Percentiles rank a stretch among this genome's conserved stretches.
Conservation (phyloP, 805 yeast species). For the Yarrowia phangngaensis region DNA sequence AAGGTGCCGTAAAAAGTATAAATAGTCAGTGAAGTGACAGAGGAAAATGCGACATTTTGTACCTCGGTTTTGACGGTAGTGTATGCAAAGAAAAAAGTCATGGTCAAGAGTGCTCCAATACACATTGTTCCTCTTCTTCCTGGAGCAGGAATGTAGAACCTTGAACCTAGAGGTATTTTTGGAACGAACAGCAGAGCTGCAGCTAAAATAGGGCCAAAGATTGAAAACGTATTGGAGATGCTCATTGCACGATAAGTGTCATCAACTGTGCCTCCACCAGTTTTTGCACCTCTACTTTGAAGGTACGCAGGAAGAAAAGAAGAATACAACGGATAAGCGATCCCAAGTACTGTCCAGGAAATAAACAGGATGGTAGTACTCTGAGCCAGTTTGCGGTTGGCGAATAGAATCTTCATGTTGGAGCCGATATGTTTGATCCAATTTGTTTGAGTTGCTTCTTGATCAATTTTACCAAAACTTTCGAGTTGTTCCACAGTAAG, state of each 20-base stretch:
- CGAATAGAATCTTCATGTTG: constrained; percentile 19
- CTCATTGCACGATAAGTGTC: constrained; percentile 37
- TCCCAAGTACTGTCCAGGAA: constrained; percentile 57
- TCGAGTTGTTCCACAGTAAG: constrained; percentile 49
- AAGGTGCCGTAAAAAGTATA: constrained; percentile 55
- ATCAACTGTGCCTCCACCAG: constrained; percentile 33
- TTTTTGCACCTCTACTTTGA: constrained; percentile 47
- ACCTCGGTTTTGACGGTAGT: constrained; percentile 55
- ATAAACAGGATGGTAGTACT: constrained; percentile 29
- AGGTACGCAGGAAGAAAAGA: constrained; percentile 34
- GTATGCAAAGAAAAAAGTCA: constrained; percentile 59
- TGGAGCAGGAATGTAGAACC: constrained; percentile 36
- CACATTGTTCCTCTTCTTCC: constrained; percentile 56
- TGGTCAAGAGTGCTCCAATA: constrained; percentile 51
- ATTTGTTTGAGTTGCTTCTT: neutral
- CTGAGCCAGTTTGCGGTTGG: constrained; percentile 10
- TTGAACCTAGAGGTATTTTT: constrained; percentile 1
- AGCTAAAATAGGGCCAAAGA: constrained; percentile 46
- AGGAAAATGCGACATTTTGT: constrained; percentile 51
- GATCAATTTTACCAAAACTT: constrained; percentile 43
- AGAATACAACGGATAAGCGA: constrained; percentile 48
- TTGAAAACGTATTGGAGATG: constrained; percentile 47
- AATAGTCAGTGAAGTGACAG: constrained; percentile 49
- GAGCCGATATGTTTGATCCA: constrained; percentile 17
- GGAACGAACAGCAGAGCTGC: constrained; percentile 12